phyloP scores from a whole-genome alignment of 176 grass and related monocot genomes.

The Carex cristatella region DNA sequence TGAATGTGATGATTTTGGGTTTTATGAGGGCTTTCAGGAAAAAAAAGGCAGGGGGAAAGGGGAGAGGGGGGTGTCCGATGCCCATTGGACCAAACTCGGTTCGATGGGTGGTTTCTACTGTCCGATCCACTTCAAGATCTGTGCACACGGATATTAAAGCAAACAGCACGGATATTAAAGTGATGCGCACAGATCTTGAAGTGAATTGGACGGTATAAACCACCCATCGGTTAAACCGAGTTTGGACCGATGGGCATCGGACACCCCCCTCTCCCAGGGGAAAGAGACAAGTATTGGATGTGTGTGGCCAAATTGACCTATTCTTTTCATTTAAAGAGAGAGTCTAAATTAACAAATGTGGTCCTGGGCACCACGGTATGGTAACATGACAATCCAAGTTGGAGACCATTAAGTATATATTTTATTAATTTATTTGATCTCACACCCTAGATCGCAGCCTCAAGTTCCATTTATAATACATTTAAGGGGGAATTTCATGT shows the following conservation, averaged over 20 bases:
- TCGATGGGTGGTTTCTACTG: no score
- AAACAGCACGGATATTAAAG: no score
- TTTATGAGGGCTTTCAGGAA: neutral
- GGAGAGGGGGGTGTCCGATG: no score
- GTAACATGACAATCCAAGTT: neutral
- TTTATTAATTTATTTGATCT: neutral
- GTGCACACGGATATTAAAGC: no score
- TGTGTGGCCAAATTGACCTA: neutral
- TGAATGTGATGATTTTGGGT: neutral
- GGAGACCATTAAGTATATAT: neutral
- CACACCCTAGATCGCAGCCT: neutral
- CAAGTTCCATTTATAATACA: neutral
- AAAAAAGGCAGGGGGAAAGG: neutral
- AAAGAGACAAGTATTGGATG: neutral
- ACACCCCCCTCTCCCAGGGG: no score
- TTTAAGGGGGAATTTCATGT: no score
- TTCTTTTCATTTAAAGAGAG: neutral
- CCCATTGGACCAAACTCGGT: no score
- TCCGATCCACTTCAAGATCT: no score
- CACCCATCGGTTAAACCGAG: no score
- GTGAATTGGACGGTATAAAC: no score
- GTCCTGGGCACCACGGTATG: neutral
- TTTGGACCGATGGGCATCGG: no score
- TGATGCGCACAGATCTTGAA: no score
- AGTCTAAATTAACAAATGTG: slow-evolving; percentile 16